phyloP scores from a whole-genome alignment of 2,329 filamentous ascomycete genomes.

The Tolypocladium pustulatum region DNA sequence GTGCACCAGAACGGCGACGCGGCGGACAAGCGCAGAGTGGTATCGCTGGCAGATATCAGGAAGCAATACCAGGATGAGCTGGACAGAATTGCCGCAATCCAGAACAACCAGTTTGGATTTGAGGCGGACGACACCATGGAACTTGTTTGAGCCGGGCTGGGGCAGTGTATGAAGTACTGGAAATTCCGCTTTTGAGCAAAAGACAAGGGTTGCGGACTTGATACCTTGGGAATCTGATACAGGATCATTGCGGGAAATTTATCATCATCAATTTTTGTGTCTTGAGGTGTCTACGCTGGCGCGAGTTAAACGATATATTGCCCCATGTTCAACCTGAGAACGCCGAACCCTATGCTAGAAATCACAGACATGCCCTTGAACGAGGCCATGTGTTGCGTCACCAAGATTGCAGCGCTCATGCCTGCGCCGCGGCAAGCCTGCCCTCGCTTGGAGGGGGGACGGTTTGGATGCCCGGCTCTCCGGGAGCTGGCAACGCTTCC shows the following conservation, averaged over 20 bases:
- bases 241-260: constrained; percentile 14
- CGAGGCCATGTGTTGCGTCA: not conserved
- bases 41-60: constrained; percentile 77
- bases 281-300: constrained; percentile 9
- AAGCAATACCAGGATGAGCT: constrained; percentile 85
- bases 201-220: constrained; percentile 9
- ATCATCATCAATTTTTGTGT: constrained; percentile 12
- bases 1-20: constrained; percentile 11
- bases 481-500: constrained; percentile 30
- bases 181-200: not conserved
- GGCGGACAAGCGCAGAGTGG: constrained; percentile 55
- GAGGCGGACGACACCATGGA: constrained; percentile 44
- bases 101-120: constrained; percentile 83
- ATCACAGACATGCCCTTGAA: constrained; percentile 10
- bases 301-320: not conserved
- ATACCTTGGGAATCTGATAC: constrained; percentile 19
- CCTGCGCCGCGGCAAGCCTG: constrained; percentile 30
- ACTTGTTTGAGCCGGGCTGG: constrained; percentile 23
- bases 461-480: constrained; percentile 26
- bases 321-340: constrained; percentile 15
- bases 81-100: constrained; percentile 77
- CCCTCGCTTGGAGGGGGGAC: constrained; percentile 33
- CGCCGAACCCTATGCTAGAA: constrained; percentile 31
- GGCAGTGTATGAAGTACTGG: not conserved
- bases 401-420: not conserved